A percentile compares a stretch with the other conserved stretches of the same genome.
phyloP scores from a whole-genome alignment of 768 basidiomycete species.

The Gymnopilus dilepis region DNA sequence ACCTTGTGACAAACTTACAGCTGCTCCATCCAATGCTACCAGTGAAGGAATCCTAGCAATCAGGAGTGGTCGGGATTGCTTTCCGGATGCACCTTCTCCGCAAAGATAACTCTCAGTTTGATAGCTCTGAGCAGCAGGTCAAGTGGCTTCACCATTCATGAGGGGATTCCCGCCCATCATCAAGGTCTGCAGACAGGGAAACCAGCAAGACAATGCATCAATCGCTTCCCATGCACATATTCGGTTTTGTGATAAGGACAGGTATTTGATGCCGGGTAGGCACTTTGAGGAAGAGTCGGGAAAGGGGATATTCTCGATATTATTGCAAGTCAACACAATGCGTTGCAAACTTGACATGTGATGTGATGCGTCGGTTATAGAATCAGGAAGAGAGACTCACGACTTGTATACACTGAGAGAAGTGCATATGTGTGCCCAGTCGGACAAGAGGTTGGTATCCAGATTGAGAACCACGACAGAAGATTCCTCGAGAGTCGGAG shows the following conservation, averaged over 20 bases:
- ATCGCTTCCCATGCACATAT: constrained; percentile 65
- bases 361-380: constrained; percentile 23
- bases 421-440: constrained; percentile 58
- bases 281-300: constrained; percentile 31
- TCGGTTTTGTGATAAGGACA: constrained; percentile 68
- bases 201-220: constrained; percentile 71
- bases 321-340: constrained; percentile 70
- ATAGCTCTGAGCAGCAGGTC: constrained; percentile 4
- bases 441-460: constrained; percentile 64
- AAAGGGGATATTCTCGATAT: constrained; percentile 54
- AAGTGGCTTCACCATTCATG: constrained; percentile 48
- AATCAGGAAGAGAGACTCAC: constrained; percentile 43
- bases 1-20: constrained; percentile 43
- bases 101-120: constrained; percentile 9
- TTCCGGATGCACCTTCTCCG: constrained; percentile 41
- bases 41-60: constrained; percentile 76
- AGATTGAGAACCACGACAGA: constrained; percentile 65
- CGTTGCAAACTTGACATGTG: constrained; percentile 58
- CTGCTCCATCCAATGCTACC: constrained; percentile 62
- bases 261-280: constrained; percentile 50
- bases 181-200: constrained; percentile 67
- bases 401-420: constrained; percentile 48
- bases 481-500: constrained; percentile 22
- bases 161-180: constrained; percentile 70
- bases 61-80: constrained; percentile 59